A percentile compares a stretch with the other conserved stretches of the same genome.
Evolutionary conservation across 768 basidiomycete genomes (phyloP).

Genomic region (Pleurotus salmoneostramineus): DNA sequence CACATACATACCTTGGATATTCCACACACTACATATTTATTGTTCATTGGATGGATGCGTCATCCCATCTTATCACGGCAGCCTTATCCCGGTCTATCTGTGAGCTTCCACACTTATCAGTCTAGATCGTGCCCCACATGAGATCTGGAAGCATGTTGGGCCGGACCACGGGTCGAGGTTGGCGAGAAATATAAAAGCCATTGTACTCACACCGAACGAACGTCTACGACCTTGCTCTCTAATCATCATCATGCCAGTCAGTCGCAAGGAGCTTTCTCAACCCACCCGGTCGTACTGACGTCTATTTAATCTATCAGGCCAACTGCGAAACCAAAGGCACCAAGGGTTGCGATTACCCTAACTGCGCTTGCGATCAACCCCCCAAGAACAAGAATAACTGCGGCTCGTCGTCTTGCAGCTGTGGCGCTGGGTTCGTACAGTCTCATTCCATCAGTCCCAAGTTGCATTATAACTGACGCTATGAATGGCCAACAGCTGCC

Average conservation of each 20-base stretch:
- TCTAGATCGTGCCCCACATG: neutral
- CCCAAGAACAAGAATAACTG: constrained; percentile 28
- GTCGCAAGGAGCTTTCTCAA: neutral
- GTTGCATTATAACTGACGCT: neutral
- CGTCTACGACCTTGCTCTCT: neutral
- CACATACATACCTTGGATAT: too few relatives aligned
- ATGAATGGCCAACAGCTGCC: constrained; percentile 17
- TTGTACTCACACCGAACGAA: neutral
- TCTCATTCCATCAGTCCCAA: neutral
- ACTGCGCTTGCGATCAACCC: constrained; percentile 27
- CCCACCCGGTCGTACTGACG: neutral
- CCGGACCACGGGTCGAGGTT: neutral
- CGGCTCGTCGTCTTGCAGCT: constrained; percentile 17
- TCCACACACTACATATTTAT: too few relatives aligned
- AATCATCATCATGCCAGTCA: neutral
- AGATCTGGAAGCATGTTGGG: neutral
- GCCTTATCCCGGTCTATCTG: neutral
- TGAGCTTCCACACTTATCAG: neutral
- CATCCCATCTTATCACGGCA: neutral
- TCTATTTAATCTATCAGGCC: neutral
- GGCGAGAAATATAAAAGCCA: neutral
- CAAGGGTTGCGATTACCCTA: constrained; percentile 25
- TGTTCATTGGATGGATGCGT: too few relatives aligned
- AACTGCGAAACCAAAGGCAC: constrained; percentile 17
- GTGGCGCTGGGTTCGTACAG: constrained; percentile 13